Conservation (phyloP, 2,329 filamentous ascomycete genomes). For the Arthroderma sp. region DNA sequence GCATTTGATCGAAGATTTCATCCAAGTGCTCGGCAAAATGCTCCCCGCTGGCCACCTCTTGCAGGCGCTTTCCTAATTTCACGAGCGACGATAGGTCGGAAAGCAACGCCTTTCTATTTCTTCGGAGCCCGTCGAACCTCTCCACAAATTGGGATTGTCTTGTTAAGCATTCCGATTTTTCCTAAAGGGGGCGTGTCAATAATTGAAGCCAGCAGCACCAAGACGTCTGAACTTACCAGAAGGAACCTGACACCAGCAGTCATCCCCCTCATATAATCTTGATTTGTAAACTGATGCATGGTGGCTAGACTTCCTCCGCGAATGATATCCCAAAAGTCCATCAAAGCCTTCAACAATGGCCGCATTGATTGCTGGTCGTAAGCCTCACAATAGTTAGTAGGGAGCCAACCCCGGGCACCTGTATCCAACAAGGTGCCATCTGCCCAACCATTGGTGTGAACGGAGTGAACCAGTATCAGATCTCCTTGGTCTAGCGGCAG, state of each 20-base stretch:
- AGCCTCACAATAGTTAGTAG: conserved; percentile 94
- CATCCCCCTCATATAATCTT: conserved; percentile 87
- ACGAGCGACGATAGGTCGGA: conserved; percentile 83
- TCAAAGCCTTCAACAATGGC: conserved; percentile 68
- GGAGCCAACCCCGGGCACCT: conserved; percentile 83
- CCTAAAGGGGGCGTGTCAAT: conserved; percentile 37
- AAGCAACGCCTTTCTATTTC: conserved; percentile 72
- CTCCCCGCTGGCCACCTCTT: conserved; percentile 51
- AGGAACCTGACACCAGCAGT: conserved; percentile 87
- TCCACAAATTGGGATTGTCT: conserved; percentile 65
- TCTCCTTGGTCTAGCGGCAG: conserved; percentile 81
- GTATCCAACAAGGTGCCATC: conserved; percentile 82
- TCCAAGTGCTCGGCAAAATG: conserved; percentile 28
- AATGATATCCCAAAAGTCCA: conserved; percentile 86
- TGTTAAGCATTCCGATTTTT: conserved; percentile 76
- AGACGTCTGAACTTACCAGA: conserved; percentile 48
- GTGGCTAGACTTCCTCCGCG: conserved; percentile 64
- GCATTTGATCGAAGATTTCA: conserved; percentile 72
- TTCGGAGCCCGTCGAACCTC: conserved; percentile 60
- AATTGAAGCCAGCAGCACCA: not conserved
- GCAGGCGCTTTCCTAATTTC: conserved; percentile 73
- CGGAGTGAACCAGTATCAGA: conserved; percentile 84
- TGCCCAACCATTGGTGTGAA: conserved; percentile 97
- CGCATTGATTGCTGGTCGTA: conserved; percentile 84
- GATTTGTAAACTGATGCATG: conserved; percentile 67